Conservation (phyloP, 1,284 basidiomycete species). For the Exsudoporus floridanus region DNA sequence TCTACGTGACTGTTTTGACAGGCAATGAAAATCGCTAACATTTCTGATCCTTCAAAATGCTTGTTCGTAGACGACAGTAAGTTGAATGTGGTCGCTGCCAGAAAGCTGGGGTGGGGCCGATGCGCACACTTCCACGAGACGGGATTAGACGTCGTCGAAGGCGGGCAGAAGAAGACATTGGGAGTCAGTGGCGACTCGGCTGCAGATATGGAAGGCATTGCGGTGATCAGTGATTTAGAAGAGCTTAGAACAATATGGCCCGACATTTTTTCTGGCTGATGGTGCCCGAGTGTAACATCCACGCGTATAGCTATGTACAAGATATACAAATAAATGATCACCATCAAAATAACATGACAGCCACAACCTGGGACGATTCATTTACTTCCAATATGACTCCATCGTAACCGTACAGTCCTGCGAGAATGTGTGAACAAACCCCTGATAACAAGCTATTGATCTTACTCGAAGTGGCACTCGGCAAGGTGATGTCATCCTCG, state of each 20-base stretch:
- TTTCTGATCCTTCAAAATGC: slow-evolving; percentile 64
- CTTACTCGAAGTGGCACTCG: slow-evolving; percentile 72
- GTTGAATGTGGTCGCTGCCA: slow-evolving; percentile 65
- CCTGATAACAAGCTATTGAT: slow-evolving; percentile 13
- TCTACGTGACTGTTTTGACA: slow-evolving; percentile 27
- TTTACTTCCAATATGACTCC: slow-evolving; percentile 82
- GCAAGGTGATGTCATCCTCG: slow-evolving; percentile 70
- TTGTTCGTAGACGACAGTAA: slow-evolving; percentile 77
- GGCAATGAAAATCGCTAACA: slow-evolving; percentile 62
- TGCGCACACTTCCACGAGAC: slow-evolving; percentile 74
- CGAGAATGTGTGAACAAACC: slow-evolving; percentile 16
- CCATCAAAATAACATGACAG: slow-evolving; percentile 67
- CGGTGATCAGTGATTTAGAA: slow-evolving; percentile 53
- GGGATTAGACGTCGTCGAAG: slow-evolving; percentile 61
- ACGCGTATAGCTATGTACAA: slow-evolving; percentile 3
- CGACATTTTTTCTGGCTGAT: slow-evolving; percentile 53
- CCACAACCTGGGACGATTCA: slow-evolving; percentile 71
- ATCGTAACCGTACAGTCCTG: slow-evolving; percentile 76
- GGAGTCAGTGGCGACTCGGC: slow-evolving; percentile 41
- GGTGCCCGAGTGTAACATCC: slow-evolving; percentile 1
- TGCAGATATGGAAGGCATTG: slow-evolving; percentile 43
- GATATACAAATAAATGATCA: background rate
- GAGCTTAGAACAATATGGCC: slow-evolving; percentile 68
- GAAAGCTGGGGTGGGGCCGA: slow-evolving; percentile 64
- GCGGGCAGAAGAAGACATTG: slow-evolving; percentile 56